A percentile compares a stretch with the other conserved stretches of the same genome.
phyloP scores from a whole-genome alignment of 352 stramenopile genomes.

The Pythium diclinum region DNA sequence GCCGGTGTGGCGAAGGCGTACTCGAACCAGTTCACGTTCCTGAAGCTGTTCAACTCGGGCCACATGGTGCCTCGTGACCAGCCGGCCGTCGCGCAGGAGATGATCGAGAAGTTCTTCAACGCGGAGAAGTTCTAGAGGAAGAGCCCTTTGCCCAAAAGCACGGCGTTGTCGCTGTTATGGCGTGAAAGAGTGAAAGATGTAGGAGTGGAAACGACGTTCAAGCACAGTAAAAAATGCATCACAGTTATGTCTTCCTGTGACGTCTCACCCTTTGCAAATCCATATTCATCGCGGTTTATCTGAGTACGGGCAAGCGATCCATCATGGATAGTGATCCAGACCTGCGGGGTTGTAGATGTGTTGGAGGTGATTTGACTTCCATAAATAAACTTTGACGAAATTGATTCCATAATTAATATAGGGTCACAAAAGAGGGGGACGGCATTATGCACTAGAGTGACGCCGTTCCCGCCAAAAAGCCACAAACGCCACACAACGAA shows the following conservation, averaged over 20 bases:
- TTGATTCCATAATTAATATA: not conserved
- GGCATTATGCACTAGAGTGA: not conserved
- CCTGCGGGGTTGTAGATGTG: no score
- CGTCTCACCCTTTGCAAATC: no score
- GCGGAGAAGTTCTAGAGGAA: slow-evolving; percentile 24
- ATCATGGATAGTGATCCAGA: no score
- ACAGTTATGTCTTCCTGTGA: no score
- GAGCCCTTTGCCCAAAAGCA: no score
- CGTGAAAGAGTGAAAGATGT: no score
- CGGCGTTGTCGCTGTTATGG: no score
- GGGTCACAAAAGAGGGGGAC: slow-evolving; percentile 3
- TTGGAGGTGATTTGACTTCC: no score
- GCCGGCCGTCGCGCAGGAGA: slow-evolving; percentile 40
- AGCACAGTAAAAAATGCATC: no score
- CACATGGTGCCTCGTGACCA: slow-evolving; percentile 59
- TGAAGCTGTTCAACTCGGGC: slow-evolving; percentile 46
- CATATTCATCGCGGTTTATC: no score
- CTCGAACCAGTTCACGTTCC: slow-evolving; percentile 32
- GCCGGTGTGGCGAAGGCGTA: slow-evolving; percentile 20
- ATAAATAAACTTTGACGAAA: not conserved
- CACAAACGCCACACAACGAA: not conserved
- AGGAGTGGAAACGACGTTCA: no score
- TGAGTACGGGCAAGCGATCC: no score
- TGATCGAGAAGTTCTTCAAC: slow-evolving; percentile 56
- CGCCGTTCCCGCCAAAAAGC: slow-evolving; percentile 29